Conservation (phyloP, 331 rosid genomes). For the Quercus tomentella region DNA sequence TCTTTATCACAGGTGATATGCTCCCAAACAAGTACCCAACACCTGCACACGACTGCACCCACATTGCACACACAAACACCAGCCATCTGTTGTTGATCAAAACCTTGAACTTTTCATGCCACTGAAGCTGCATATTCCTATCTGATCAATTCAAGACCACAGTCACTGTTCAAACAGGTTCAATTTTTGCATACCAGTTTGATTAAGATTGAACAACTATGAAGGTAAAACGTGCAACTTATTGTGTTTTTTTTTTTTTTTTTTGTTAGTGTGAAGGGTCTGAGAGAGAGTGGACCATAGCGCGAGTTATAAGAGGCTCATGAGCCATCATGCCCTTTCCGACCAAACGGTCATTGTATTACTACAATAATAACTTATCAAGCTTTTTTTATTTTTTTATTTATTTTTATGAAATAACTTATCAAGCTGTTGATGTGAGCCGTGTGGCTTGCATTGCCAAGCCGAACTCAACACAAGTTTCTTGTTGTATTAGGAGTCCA, state of each 20-base stretch:
- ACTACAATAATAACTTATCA: not conserved
- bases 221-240: too few species aligned
- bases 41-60: constrained; percentile 73
- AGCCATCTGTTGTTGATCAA: constrained; percentile 61
- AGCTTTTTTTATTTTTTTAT: too few species aligned
- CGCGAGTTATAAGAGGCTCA: not conserved
- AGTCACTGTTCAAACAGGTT: not conserved
- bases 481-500: too few species aligned
- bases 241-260: too few species aligned
- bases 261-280: too few species aligned
- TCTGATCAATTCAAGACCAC: too few species aligned
- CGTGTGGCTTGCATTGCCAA: too few species aligned
- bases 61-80: constrained; percentile 79
- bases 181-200: not conserved
- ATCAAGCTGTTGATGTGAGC: not conserved
- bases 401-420: not conserved
- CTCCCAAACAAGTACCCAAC: constrained; percentile 81
- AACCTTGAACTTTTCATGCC: constrained; percentile 35
- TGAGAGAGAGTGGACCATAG: not conserved
- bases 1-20: constrained; percentile 78
- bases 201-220: not conserved
- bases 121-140: constrained; percentile 21
- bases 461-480: too few species aligned
- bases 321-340: too few species aligned
- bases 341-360: not conserved